Evolutionary conservation across 192 early-diverging fungal genomes (phyloP).

Genomic region (Entomortierella lignicola): DNA sequence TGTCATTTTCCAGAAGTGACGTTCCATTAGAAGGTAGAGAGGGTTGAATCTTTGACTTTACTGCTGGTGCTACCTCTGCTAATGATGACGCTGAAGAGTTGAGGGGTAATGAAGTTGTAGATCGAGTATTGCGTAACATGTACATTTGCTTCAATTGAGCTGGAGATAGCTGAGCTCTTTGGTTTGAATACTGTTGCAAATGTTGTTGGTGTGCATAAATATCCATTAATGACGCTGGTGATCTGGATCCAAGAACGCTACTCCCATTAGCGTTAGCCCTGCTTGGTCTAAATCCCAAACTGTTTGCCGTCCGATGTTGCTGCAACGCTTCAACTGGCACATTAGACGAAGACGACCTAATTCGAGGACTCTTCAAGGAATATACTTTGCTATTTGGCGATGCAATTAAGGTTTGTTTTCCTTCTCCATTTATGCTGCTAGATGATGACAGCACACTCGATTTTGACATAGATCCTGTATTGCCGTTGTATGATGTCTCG

Average conservation of each 20-base stretch:
- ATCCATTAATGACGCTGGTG: constrained; percentile 11
- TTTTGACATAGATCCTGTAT: too few relatives aligned
- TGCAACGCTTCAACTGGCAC: not conserved
- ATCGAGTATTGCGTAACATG: constrained; percentile 4
- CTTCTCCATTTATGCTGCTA: not conserved
- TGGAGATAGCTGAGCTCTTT: constrained; percentile 19
- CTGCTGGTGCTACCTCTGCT: not conserved
- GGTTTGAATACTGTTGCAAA: constrained; percentile 25
- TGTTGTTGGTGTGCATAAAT: constrained; percentile 32
- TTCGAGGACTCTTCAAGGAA: not conserved
- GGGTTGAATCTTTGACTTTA: not conserved
- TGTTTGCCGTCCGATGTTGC: too few relatives aligned
- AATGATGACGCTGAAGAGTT: not conserved
- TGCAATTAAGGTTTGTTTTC: not conserved
- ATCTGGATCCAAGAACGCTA: not conserved
- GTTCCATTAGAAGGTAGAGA: too few relatives aligned
- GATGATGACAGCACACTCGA: too few relatives aligned
- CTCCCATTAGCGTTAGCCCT: not conserved
- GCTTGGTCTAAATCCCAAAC: too few relatives aligned
- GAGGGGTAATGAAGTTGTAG: not conserved
- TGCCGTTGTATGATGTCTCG: too few relatives aligned
- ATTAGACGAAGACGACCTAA: not conserved
- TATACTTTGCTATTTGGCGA: too few relatives aligned
- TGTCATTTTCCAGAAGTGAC: too few relatives aligned
- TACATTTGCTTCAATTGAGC: constrained; percentile 14